Conservation (phyloP, 83 land plant species). For the Picea mariana region DNA sequence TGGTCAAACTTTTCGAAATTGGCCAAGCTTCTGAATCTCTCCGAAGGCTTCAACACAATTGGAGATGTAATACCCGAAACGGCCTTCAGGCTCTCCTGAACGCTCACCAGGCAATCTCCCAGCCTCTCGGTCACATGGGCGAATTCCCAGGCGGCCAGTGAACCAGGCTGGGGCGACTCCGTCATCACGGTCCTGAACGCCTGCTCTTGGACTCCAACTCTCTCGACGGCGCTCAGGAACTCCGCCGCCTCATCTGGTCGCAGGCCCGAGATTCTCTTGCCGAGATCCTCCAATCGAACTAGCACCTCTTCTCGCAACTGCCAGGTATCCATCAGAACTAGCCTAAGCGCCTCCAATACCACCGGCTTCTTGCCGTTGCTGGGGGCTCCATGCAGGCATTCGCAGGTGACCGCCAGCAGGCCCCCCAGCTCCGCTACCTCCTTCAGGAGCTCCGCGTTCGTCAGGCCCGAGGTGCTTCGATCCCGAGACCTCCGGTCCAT, state of each 20-base stretch:
- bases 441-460: too few species aligned
- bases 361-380: conserved; percentile 1
- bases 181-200: background rate
- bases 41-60: background rate
- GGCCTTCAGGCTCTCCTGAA: conserved; percentile 15
- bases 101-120: conserved; percentile 23
- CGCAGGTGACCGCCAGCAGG: too few species aligned
- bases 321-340: conserved; percentile 36
- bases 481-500: too few species aligned
- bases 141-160: conserved; percentile 30
- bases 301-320: conserved; percentile 30
- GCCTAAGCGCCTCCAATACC: conserved; percentile 24
- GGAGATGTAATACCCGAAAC: background rate
- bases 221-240: conserved; percentile 30
- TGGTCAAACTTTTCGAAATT: too few species aligned
- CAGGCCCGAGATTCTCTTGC: conserved; percentile 28
- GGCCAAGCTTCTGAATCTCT: too few species aligned
- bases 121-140: conserved; percentile 32
- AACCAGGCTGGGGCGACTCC: too few species aligned
- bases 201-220: background rate
- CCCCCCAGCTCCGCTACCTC: too few species aligned
- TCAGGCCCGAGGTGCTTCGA: too few species aligned
- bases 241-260: conserved; percentile 44
- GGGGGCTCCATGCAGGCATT: conserved; percentile 23
- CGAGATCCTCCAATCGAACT: conserved; percentile 40